A percentile compares a stretch with the other conserved stretches of the same genome.
These are phyloP conservation scores for Beauveria varroae DNA, from an alignment of 2,329 filamentous ascomycete genomes.

Conservation along the genomic window DNA sequence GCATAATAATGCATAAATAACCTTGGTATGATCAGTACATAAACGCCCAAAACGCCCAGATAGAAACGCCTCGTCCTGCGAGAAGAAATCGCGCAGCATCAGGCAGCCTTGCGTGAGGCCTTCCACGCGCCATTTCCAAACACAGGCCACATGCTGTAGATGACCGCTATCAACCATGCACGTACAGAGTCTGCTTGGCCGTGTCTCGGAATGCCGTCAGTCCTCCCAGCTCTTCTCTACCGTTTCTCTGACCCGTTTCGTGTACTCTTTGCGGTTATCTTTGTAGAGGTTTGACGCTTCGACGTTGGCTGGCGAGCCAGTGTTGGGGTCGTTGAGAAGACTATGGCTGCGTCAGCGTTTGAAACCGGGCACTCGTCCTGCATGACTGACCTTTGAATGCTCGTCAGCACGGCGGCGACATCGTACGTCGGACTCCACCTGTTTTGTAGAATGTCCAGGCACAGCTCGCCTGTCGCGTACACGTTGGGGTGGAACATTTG, in stretches of 20 bases:
- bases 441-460: constrained; percentile 94
- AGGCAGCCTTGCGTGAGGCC: not conserved
- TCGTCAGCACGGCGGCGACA: constrained; percentile 92
- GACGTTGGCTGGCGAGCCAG: constrained; percentile 94
- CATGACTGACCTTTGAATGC: constrained; percentile 75
- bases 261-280: constrained; percentile 94
- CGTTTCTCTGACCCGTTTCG: constrained; percentile 88
- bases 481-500: constrained; percentile 99
- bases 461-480: constrained; percentile 93
- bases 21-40: constrained; percentile 9
- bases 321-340: constrained; percentile 95
- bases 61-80: constrained; percentile 4
- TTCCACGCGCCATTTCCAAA: not conserved
- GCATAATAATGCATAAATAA: not conserved
- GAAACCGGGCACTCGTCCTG: not conserved
- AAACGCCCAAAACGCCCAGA: constrained; percentile 10
- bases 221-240: constrained; percentile 99
- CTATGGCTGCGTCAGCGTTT: constrained; percentile 39
- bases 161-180: not conserved
- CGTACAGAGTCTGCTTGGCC: not conserved
- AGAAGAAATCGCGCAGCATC: not conserved
- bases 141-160: constrained; percentile 9
- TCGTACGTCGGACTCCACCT: constrained; percentile 98
- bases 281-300: constrained; percentile 98
- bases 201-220: constrained; percentile 28